A percentile compares a stretch with the other conserved stretches of the same genome.
Evolutionary conservation across 352 stramenopile species (phyloP).

Genomic region (Globisporangium solare): DNA sequence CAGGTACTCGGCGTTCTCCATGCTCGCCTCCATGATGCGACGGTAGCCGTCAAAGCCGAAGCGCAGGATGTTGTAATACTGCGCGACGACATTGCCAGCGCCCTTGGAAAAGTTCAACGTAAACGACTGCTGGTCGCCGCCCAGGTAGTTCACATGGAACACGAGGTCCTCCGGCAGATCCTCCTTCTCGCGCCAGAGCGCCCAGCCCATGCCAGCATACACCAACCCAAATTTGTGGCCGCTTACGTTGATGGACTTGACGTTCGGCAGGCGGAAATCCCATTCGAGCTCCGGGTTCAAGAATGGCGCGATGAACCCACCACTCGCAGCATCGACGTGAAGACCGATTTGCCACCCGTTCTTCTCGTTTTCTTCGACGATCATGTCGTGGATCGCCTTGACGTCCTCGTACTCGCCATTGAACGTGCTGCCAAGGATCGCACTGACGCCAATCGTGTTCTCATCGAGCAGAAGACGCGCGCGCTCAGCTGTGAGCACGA

Average conservation of each 20-base stretch:
- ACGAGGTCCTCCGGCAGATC: conserved; percentile 86
- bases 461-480: conserved; percentile 81
- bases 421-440: conserved; percentile 91
- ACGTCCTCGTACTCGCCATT: conserved; percentile 93
- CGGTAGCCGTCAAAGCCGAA: conserved; percentile 89
- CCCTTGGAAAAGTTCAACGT: conserved; percentile 94
- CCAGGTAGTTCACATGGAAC: conserved; percentile 91
- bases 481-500: conserved; percentile 83
- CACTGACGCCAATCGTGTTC: conserved; percentile 90
- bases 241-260: conserved; percentile 92
- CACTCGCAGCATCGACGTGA: conserved; percentile 90
- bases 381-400: conserved; percentile 86
- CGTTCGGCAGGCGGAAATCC: conserved; percentile 89
- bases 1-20: conserved; percentile 82
- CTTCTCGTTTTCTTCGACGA: conserved; percentile 75
- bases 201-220: conserved; percentile 92
- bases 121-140: conserved; percentile 88
- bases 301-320: conserved; percentile 92
- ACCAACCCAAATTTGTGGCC: conserved; percentile 93
- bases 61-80: conserved; percentile 94
- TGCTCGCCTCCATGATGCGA: conserved; percentile 86
- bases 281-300: conserved; percentile 83
- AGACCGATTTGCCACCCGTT: conserved; percentile 85
- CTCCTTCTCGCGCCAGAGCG: conserved; percentile 79
- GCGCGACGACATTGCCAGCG: conserved; percentile 82